These are phyloP conservation scores for Rhodotorula mucilaginosa DNA, from an alignment of 1,284 basidiomycete genomes.

Conservation along the genomic window DNA sequence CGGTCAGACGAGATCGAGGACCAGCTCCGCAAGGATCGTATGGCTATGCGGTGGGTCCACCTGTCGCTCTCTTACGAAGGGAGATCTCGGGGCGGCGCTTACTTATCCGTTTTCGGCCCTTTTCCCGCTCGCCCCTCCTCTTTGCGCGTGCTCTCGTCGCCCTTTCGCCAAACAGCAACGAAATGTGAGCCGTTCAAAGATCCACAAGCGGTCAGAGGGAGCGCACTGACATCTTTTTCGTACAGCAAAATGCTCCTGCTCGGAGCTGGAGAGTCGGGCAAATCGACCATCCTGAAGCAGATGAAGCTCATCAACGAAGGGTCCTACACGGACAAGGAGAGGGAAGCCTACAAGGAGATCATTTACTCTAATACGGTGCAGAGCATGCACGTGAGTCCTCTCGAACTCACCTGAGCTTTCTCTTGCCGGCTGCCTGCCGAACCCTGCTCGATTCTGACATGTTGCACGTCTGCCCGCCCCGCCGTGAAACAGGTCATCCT, in stretches of 20 bases:
- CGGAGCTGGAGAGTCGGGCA: conserved; percentile 86
- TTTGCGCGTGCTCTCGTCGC: too few species aligned
- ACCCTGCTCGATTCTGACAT: too few species aligned
- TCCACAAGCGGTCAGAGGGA: not conserved
- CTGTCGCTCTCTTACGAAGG: too few species aligned
- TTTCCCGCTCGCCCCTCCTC: not conserved
- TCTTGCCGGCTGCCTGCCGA: too few species aligned
- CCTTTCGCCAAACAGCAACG: conserved; percentile 21
- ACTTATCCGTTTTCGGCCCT: not conserved
- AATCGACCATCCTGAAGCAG: conserved; percentile 86
- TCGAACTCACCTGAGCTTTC: not conserved
- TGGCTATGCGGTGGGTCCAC: conserved; percentile 66
- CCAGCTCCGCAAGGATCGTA: conserved; percentile 87
- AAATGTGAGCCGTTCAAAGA: conserved; percentile 13
- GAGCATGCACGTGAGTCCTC: conserved; percentile 43
- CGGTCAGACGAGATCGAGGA: conserved; percentile 89
- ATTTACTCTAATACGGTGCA: conserved; percentile 83
- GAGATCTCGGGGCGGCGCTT: not conserved
- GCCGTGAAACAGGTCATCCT: conserved; percentile 64
- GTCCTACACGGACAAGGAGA: conserved; percentile 83
- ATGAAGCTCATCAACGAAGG: conserved; percentile 87
- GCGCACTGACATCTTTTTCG: not conserved
- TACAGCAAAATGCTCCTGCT: conserved; percentile 66
- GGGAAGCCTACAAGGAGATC: conserved; percentile 95
- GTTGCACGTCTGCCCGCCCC: not conserved